phyloP scores from a whole-genome alignment of 257 asterid genomes.

The Eucommia ulmoides region DNA sequence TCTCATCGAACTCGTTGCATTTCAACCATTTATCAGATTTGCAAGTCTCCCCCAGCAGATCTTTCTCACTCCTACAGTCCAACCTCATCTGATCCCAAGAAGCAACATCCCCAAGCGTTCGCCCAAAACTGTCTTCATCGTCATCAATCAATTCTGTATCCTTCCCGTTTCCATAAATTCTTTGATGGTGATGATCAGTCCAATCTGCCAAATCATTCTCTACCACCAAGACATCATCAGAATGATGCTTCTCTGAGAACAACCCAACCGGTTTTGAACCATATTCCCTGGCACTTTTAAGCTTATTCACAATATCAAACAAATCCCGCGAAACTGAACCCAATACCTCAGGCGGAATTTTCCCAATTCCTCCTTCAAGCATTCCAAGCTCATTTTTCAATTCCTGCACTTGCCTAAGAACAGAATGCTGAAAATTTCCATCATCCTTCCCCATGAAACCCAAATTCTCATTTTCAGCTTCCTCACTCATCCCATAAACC shows the following conservation, averaged over 20 bases:
- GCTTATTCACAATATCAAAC: conserved; percentile 50
- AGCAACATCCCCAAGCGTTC: conserved; percentile 97
- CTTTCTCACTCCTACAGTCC: conserved; percentile 51
- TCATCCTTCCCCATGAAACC: conserved; percentile 52
- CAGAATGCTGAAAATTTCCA: conserved; percentile 49
- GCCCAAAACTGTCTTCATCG: conserved; percentile 91
- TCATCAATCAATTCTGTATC: conserved; percentile 79
- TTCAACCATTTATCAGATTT: conserved; percentile 83
- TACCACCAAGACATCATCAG: conserved; percentile 79
- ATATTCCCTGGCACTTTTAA: conserved; percentile 61
- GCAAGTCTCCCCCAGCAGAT: conserved; percentile 61
- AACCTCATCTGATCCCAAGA: conserved; percentile 86
- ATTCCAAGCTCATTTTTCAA: conserved; percentile 65
- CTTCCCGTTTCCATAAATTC: conserved; percentile 64
- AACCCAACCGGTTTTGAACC: conserved; percentile 53
- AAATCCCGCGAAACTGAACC: conserved; percentile 68
- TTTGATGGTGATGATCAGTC: conserved; percentile 73
- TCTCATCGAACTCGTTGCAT: conserved; percentile 65
- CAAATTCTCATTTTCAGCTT: conserved; percentile 62
- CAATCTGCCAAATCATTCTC: conserved; percentile 95
- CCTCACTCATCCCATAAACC: conserved; percentile 67
- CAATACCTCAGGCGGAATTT: conserved; percentile 41
- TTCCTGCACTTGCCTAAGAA: conserved; percentile 74
- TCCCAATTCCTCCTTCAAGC: conserved; percentile 73
- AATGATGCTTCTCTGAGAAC: conserved; percentile 59